These are phyloP conservation scores for Leonotis leonurus DNA, from an alignment of 257 asterid species.

Conservation along the genomic window DNA sequence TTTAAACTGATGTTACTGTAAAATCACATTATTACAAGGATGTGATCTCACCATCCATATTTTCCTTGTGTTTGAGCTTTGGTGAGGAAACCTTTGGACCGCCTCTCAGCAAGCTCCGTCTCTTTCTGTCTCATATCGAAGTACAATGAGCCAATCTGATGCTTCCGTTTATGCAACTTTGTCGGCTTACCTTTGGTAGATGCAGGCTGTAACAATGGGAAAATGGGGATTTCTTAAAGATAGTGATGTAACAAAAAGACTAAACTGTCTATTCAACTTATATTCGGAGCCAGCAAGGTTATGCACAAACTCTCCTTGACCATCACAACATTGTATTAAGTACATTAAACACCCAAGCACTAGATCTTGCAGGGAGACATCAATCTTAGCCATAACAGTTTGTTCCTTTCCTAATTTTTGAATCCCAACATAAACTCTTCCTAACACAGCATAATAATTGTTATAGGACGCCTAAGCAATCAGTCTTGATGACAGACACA, in stretches of 20 bases:
- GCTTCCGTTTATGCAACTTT: slow-evolving; percentile 89
- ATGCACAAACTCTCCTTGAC: background rate
- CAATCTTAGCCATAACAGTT: background rate
- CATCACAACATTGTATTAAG: background rate
- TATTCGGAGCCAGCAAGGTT: background rate
- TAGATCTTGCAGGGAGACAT: background rate
- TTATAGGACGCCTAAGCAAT: background rate
- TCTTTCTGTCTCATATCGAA: slow-evolving; percentile 84
- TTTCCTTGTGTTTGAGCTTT: slow-evolving; percentile 98
- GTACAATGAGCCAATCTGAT: slow-evolving; percentile 73
- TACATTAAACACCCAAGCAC: background rate
- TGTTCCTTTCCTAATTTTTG: background rate
- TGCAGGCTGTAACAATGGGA: slow-evolving; percentile 51
- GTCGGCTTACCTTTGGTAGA: slow-evolving; percentile 85
- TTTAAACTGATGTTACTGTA: slow-evolving; percentile 3
- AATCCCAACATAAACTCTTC: background rate
- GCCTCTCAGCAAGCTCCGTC: too few species aligned
- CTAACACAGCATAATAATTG: background rate
- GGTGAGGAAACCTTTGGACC: slow-evolving; percentile 68
- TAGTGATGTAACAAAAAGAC: too few species aligned
- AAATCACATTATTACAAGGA: slow-evolving; percentile 1
- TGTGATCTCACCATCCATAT: slow-evolving; percentile 73
- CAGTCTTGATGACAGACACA: background rate
- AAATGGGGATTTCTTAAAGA: slow-evolving; percentile 4
- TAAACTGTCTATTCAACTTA: background rate